Evolutionary conservation across 2,329 filamentous ascomycete genomes (phyloP).

Genomic region (Diaporthe capsici): DNA sequence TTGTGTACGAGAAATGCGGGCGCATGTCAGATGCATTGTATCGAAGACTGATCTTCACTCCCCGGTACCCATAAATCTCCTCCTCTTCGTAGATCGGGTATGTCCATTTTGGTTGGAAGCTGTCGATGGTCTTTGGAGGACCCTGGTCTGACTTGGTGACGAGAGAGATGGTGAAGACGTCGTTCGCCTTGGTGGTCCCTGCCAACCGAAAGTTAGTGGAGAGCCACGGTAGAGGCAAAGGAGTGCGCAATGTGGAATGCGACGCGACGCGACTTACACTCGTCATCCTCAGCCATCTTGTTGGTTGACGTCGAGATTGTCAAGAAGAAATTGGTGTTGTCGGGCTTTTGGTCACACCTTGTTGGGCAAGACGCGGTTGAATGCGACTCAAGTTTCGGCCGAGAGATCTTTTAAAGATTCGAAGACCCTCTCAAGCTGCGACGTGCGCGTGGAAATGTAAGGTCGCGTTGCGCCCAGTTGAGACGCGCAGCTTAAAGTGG

Average conservation of each 20-base stretch:
- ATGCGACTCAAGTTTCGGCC: not conserved
- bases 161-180: slow-evolving; percentile 74
- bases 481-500: slow-evolving; percentile 40
- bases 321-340: not conserved
- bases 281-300: slow-evolving; percentile 38
- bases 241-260: not conserved
- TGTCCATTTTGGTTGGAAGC: slow-evolving; percentile 89
- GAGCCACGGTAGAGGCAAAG: not conserved
- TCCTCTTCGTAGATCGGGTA: slow-evolving; percentile 96
- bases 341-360: not conserved
- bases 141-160: slow-evolving; percentile 63
- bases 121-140: slow-evolving; percentile 68
- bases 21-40: slow-evolving; percentile 80
- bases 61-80: slow-evolving; percentile 92
- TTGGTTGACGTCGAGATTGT: not conserved
- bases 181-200: slow-evolving; percentile 74
- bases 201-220: slow-evolving; percentile 19
- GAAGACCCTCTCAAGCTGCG: not conserved
- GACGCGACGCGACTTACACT: slow-evolving; percentile 34
- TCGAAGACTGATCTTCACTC: slow-evolving; percentile 80
- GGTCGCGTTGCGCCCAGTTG: slow-evolving; percentile 34
- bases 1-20: slow-evolving; percentile 80
- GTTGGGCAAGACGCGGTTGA: not conserved
- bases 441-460: slow-evolving; percentile 21
- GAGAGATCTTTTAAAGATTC: no score